phyloP scores from a whole-genome alignment of 495 filamentous ascomycete genomes.

The Aspergillus campestris region DNA sequence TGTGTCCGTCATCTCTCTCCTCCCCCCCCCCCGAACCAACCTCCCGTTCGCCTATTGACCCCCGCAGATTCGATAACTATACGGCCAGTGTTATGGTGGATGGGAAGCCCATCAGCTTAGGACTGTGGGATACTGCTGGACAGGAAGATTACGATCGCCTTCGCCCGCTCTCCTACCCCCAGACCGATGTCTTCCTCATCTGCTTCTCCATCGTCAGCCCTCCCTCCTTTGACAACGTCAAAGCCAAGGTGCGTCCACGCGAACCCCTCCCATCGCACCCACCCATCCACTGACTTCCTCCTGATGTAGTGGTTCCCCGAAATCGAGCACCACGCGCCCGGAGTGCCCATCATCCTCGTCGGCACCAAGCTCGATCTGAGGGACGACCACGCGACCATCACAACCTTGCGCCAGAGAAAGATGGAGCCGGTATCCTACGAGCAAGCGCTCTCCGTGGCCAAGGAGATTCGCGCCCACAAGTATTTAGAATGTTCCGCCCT shows the following conservation, averaged over 20 bases:
- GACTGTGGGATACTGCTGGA: slow-evolving; percentile 97
- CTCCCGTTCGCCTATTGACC: slow-evolving; percentile 10
- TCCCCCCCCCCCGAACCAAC: slow-evolving; percentile 2
- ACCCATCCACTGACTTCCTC: slow-evolving; percentile 2
- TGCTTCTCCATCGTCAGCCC: slow-evolving; percentile 98
- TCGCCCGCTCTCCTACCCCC: slow-evolving; percentile 90
- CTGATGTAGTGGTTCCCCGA: slow-evolving; percentile 79
- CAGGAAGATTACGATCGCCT: slow-evolving; percentile 98
- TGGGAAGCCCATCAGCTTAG: slow-evolving; percentile 91
- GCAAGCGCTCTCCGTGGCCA: slow-evolving; percentile 72
- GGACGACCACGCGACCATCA: slow-evolving; percentile 75
- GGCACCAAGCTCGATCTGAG: slow-evolving; percentile 95
- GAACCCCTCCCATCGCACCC: not conserved
- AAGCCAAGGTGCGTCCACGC: slow-evolving; percentile 64
- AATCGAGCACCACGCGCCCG: slow-evolving; percentile 92
- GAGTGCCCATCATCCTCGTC: slow-evolving; percentile 92
- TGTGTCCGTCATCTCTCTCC: slow-evolving; percentile 59
- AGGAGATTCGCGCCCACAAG: slow-evolving; percentile 88
- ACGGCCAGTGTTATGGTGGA: slow-evolving; percentile 98
- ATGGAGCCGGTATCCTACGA: slow-evolving; percentile 92
- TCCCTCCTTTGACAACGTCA: slow-evolving; percentile 95
- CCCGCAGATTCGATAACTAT: slow-evolving; percentile 90
- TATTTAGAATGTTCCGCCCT: slow-evolving; percentile 98
- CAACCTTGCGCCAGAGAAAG: slow-evolving; percentile 69
- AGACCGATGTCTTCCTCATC: slow-evolving; percentile 96